phyloP scores from a whole-genome alignment of 495 filamentous ascomycete genomes.

The Durotheca rogersii region DNA sequence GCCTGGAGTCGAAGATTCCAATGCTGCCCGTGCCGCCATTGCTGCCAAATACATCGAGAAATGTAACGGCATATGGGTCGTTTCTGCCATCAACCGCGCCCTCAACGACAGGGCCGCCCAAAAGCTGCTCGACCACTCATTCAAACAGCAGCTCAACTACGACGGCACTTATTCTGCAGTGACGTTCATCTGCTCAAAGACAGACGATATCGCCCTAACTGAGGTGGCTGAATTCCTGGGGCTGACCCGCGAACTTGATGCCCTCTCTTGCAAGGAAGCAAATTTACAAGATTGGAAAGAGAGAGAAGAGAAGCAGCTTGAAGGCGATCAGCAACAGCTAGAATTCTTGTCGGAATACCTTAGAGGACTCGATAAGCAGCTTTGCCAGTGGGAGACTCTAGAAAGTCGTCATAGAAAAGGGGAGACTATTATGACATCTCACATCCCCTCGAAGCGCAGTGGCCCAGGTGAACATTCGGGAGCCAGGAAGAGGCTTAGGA shows the following conservation, averaged over 20 bases:
- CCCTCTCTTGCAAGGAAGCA: constrained; percentile 42
- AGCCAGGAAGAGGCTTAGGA: constrained; percentile 9
- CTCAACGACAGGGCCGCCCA: constrained; percentile 62
- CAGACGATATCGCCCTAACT: constrained; percentile 54
- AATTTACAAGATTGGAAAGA: not conserved
- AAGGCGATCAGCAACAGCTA: constrained; percentile 27
- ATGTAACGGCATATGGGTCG: constrained; percentile 51
- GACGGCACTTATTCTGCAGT: constrained; percentile 54
- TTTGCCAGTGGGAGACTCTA: constrained; percentile 49
- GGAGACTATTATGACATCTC: constrained; percentile 45
- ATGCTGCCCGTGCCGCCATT: constrained; percentile 57
- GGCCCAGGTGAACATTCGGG: constrained; percentile 1
- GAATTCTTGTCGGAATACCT: not conserved
- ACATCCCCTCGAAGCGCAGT: constrained; percentile 24
- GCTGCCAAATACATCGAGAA: constrained; percentile 59
- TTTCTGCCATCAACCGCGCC: constrained; percentile 58
- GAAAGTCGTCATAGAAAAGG: constrained; percentile 44
- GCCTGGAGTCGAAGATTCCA: constrained; percentile 59
- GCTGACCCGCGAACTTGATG: constrained; percentile 50
- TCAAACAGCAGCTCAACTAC: constrained; percentile 60
- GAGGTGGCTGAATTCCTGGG: constrained; percentile 18
- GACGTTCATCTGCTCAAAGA: constrained; percentile 63
- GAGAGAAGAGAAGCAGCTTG: constrained; percentile 32
- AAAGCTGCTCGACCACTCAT: constrained; percentile 54
- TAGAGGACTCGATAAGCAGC: constrained; percentile 40